A percentile compares a stretch with the other conserved stretches of the same genome.
phyloP scores from a whole-genome alignment of 75 land plant genomes.

The Adiantum capillusveneris region DNA sequence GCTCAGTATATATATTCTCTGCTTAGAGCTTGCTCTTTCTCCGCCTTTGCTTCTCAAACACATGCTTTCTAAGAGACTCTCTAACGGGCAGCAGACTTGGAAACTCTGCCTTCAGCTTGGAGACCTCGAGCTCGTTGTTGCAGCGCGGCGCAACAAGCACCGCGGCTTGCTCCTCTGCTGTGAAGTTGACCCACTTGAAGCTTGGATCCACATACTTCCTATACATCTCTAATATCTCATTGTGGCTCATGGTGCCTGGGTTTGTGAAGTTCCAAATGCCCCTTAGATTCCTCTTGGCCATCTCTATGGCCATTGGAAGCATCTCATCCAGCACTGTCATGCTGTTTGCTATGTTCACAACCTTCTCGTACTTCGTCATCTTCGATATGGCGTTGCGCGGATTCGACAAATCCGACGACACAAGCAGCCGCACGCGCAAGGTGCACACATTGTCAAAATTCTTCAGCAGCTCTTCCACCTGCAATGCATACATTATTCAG shows the following conservation, averaged over 20 bases:
- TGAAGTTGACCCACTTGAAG: slow-evolving; percentile 61
- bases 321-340: slow-evolving; percentile 75
- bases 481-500: not conserved
- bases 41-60: too few species aligned
- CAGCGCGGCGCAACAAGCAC: slow-evolving; percentile 58
- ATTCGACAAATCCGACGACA: slow-evolving; percentile 58
- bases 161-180: slow-evolving; percentile 66
- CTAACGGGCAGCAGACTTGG: slow-evolving; percentile 43
- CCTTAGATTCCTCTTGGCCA: slow-evolving; percentile 35
- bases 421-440: slow-evolving; percentile 69
- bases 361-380: slow-evolving; percentile 48
- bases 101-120: slow-evolving; percentile 48
- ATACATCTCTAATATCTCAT: slow-evolving; percentile 76
- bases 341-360: slow-evolving; percentile 73
- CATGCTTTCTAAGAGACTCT: too few species aligned
- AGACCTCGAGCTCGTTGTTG: slow-evolving; percentile 58
- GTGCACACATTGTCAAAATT: slow-evolving; percentile 71
- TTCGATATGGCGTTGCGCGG: slow-evolving; percentile 68
- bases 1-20: too few species aligned
- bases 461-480: too few species aligned
- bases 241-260: slow-evolving; percentile 62
- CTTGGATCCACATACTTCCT: slow-evolving; percentile 48
- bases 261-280: slow-evolving; percentile 76
- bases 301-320: slow-evolving; percentile 46
- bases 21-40: too few species aligned